phyloP scores from a whole-genome alignment of 169 alveolate genomes.

The Cyclospora cayetanensis region DNA sequence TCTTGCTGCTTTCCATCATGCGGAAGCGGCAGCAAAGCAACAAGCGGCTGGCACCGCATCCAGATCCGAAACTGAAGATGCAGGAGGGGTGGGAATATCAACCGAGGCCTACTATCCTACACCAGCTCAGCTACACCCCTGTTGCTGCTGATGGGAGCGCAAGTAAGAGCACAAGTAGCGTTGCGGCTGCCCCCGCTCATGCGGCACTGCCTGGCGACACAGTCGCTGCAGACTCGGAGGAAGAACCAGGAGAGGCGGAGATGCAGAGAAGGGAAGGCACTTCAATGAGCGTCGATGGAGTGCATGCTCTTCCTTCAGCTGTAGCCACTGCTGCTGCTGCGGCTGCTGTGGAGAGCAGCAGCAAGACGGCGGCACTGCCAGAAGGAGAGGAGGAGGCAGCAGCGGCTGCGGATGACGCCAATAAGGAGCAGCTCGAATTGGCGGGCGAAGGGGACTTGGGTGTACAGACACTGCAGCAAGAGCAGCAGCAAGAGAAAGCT shows the following conservation, averaged over 20 bases:
- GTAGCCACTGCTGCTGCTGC: neutral
- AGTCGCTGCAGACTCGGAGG: neutral
- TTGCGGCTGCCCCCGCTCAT: neutral
- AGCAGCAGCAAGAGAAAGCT: neutral
- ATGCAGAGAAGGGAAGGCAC: neutral
- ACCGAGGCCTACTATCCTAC: neutral
- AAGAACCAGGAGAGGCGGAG: neutral
- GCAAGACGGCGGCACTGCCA: too few relatives aligned
- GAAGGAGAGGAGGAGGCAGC: neutral
- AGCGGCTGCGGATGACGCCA: neutral
- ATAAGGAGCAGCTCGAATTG: neutral
- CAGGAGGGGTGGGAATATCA: conserved; percentile 3
- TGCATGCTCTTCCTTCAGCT: neutral
- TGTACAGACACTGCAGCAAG: neutral
- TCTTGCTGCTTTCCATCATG: conserved; percentile 48
- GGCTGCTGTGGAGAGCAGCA: neutral
- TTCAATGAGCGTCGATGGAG: neutral
- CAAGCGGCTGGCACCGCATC: neutral
- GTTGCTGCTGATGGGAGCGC: neutral
- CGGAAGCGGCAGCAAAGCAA: neutral
- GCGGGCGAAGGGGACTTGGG: neutral
- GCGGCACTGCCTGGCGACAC: neutral
- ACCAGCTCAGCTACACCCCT: neutral
- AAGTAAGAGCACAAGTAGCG: neutral
- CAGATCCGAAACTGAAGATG: conserved; percentile 1